phyloP scores from a whole-genome alignment of 2,329 filamentous ascomycete species.

The Didymella pomorum region DNA sequence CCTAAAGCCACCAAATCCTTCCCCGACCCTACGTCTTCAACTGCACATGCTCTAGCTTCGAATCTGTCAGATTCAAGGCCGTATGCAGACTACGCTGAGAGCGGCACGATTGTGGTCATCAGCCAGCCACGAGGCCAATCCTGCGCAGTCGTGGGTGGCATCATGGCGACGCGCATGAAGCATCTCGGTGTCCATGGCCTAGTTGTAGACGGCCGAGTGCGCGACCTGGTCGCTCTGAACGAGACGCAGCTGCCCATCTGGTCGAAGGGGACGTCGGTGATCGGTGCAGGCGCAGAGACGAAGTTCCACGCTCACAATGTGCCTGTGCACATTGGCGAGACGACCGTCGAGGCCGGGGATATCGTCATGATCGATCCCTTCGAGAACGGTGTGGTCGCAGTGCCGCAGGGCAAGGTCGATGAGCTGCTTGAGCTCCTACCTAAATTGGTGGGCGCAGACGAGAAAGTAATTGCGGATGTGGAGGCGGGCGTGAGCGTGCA shows the following conservation, averaged over 20 bases:
- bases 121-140: slow-evolving; percentile 70
- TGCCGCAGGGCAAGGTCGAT: slow-evolving; percentile 68
- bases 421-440: slow-evolving; percentile 67
- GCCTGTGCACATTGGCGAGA: slow-evolving; percentile 49
- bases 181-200: slow-evolving; percentile 66
- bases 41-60: slow-evolving; percentile 44
- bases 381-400: slow-evolving; percentile 72
- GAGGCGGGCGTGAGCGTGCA: slow-evolving; percentile 66
- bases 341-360: slow-evolving; percentile 61
- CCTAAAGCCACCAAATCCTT: slow-evolving; percentile 61
- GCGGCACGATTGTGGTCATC: slow-evolving; percentile 70
- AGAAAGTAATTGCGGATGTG: slow-evolving; percentile 65
- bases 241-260: slow-evolving; percentile 67
- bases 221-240: slow-evolving; percentile 70
- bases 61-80: slow-evolving; percentile 57
- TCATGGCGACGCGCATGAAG: slow-evolving; percentile 76
- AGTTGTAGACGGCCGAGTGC: slow-evolving; percentile 72
- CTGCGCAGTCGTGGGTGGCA: slow-evolving; percentile 78
- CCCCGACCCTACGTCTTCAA: slow-evolving; percentile 39
- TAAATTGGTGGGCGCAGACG: slow-evolving; percentile 53
- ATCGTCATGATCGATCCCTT: slow-evolving; percentile 72
- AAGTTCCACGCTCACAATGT: slow-evolving; percentile 63
- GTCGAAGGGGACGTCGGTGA: slow-evolving; percentile 64
- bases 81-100: slow-evolving; percentile 71
- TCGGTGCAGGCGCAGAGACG: slow-evolving; percentile 65